Conservation (phyloP, 441 rosid species). For the Erodium trifolium region DNA sequence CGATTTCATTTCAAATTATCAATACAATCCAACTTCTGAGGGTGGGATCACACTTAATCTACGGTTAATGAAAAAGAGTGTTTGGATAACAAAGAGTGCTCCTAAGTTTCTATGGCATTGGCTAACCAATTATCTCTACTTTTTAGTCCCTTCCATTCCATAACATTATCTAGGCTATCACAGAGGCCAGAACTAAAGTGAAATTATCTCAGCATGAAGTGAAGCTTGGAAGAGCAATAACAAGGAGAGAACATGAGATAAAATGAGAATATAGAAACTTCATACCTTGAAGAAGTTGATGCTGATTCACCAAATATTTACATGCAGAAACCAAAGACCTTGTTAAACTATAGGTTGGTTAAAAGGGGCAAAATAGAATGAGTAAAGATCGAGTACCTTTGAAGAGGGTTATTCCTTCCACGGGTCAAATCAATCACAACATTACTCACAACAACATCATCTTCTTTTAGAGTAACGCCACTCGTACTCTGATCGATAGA, state of each 20-base stretch:
- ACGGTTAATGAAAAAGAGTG: neutral
- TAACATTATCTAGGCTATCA: neutral
- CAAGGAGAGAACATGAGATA: neutral
- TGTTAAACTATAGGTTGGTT: constrained; percentile 16
- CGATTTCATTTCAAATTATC: constrained; percentile 4
- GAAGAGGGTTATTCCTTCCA: constrained; percentile 78
- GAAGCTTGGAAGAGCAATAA: neutral
- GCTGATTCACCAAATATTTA: constrained; percentile 38
- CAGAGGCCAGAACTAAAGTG: neutral
- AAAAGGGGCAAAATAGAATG: neutral
- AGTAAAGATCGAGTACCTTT: constrained; percentile 41
- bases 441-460: constrained; percentile 71
- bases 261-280: constrained; percentile 3
- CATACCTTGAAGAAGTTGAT: constrained; percentile 86
- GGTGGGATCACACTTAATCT: neutral
- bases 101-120: neutral
- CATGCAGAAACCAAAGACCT: constrained; percentile 18
- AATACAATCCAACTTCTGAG: neutral
- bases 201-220: neutral
- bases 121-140: neutral
- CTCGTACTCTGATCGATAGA: constrained; percentile 44
- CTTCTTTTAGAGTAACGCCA: constrained; percentile 54
- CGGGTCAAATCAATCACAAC: constrained; percentile 81
- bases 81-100: neutral
- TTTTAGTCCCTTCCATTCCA: neutral